Percentiles rank a stretch among this genome's conserved stretches.
These are phyloP conservation scores for Lachnum nothofagi DNA, from an alignment of 2,329 filamentous ascomycete species.

Conservation along the genomic window DNA sequence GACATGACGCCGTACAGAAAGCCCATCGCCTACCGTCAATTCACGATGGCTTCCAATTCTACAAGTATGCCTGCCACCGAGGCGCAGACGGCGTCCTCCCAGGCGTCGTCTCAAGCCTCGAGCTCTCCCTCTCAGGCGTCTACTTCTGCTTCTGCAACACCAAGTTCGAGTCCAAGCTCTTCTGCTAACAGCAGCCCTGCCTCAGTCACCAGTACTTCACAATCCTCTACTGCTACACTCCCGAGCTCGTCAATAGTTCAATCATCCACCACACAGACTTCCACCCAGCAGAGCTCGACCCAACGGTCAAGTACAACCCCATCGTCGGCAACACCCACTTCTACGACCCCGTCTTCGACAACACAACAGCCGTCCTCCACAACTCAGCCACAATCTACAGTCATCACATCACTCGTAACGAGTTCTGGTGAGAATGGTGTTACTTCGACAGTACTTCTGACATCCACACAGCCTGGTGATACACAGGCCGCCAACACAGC, in stretches of 20 bases:
- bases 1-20: constrained; percentile 21
- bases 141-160: constrained; percentile 12
- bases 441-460: constrained; percentile 3
- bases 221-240: constrained; percentile 1
- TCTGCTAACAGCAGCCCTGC: constrained; percentile 28
- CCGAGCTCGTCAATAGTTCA: constrained; percentile 15
- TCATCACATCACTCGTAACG: constrained; percentile 15
- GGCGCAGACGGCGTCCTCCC: constrained; percentile 8
- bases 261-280: constrained; percentile 15
- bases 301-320: neutral
- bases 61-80: constrained; percentile 27
- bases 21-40: constrained; percentile 19
- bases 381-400: neutral
- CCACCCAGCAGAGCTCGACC: constrained; percentile 2
- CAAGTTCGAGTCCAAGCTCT: constrained; percentile 21
- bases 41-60: constrained; percentile 24
- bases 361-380: constrained; percentile 7
- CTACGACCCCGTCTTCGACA: neutral
- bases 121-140: constrained; percentile 5
- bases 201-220: constrained; percentile 11
- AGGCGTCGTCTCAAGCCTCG: constrained; percentile 8
- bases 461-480: constrained; percentile 9
- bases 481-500: constrained; percentile 7
- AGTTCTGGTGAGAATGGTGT: neutral
- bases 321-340: constrained; percentile 6